Percentiles rank a stretch among this genome's conserved stretches.
phyloP scores from a whole-genome alignment of 2,329 filamentous ascomycete genomes.

The Fusarium incarnatum region DNA sequence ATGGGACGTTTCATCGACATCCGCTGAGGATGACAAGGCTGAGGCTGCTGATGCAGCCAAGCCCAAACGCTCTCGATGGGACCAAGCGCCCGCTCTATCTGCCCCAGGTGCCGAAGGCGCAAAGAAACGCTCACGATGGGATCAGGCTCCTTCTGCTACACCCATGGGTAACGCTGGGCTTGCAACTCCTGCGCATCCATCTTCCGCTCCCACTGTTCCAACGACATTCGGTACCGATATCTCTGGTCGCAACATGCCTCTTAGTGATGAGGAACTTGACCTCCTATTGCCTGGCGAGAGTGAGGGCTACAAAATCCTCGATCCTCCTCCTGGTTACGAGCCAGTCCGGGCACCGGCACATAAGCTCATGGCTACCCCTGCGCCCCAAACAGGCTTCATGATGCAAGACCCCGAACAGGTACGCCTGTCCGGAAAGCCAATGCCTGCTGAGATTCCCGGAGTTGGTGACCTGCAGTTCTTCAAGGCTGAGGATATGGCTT shows the following conservation, averaged over 20 bases:
- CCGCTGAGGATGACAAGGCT: slow-evolving; percentile 63
- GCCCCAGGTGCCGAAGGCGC: slow-evolving; percentile 68
- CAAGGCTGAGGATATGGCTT: slow-evolving; percentile 98
- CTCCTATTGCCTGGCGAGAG: slow-evolving; percentile 87
- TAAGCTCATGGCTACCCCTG: slow-evolving; percentile 78
- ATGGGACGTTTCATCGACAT: slow-evolving; percentile 83
- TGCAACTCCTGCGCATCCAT: slow-evolving; percentile 81
- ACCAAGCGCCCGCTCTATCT: slow-evolving; percentile 75
- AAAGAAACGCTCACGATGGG: slow-evolving; percentile 89
- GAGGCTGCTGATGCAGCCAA: slow-evolving; percentile 67
- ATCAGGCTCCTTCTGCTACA: slow-evolving; percentile 85
- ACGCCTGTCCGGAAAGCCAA: slow-evolving; percentile 84
- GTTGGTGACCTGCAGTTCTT: slow-evolving; percentile 98
- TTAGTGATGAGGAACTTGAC: slow-evolving; percentile 95
- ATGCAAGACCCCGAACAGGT: slow-evolving; percentile 95
- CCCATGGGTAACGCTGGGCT: slow-evolving; percentile 79
- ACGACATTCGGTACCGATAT: slow-evolving; percentile 85
- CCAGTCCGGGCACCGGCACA: slow-evolving; percentile 82
- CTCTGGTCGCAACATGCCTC: slow-evolving; percentile 78
- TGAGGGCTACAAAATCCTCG: slow-evolving; percentile 92
- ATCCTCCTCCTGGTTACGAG: slow-evolving; percentile 91
- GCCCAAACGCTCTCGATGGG: slow-evolving; percentile 86
- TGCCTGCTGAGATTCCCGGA: slow-evolving; percentile 94
- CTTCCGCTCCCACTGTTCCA: slow-evolving; percentile 65
- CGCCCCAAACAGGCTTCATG: slow-evolving; percentile 89